Percentiles rank a stretch among this genome's conserved stretches.
Evolutionary conservation across 2,329 filamentous ascomycete species (phyloP).

Genomic region (Aspergillus latus): DNA sequence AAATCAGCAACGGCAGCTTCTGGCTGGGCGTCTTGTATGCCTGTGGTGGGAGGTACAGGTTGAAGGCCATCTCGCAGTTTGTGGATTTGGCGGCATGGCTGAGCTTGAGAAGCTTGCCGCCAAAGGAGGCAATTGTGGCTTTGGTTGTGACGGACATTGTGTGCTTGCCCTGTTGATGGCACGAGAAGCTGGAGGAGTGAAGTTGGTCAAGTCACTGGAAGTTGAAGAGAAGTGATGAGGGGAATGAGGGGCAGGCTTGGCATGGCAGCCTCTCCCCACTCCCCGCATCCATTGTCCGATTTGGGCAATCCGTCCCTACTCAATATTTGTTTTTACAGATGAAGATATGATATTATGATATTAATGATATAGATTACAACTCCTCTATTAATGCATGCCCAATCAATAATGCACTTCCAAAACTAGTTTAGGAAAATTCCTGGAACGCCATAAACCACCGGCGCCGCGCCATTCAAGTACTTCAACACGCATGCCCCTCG

Average conservation of each 20-base stretch:
- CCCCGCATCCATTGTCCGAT: conserved; percentile 15
- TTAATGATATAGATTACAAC: background rate
- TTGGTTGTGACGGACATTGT: conserved; percentile 84
- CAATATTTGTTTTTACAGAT: background rate
- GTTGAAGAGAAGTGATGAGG: background rate
- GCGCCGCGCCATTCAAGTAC: conserved; percentile 90
- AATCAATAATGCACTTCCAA: background rate
- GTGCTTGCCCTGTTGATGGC: conserved; percentile 3
- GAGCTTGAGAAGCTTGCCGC: conserved; percentile 92
- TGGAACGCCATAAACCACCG: conserved; percentile 92
- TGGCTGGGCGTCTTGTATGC: conserved; percentile 53
- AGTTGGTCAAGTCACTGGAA: background rate
- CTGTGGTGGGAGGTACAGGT: conserved; percentile 82
- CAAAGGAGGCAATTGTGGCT: conserved; percentile 85
- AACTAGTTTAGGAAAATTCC: conserved; percentile 64
- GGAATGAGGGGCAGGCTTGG: conserved; percentile 17
- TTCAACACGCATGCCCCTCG: conserved; percentile 78
- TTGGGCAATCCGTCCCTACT: conserved; percentile 16
- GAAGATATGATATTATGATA: background rate
- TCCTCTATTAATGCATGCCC: conserved; percentile 8
- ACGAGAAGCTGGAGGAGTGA: background rate
- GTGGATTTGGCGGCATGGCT: conserved; percentile 77
- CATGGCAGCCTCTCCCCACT: background rate
- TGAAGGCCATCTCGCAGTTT: conserved; percentile 85
- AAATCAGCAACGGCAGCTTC: conserved; percentile 83